Percentiles rank a stretch among this genome's conserved stretches.
Evolutionary conservation across 495 filamentous ascomycete genomes (phyloP).

Genomic region (Xylaria castorea): DNA sequence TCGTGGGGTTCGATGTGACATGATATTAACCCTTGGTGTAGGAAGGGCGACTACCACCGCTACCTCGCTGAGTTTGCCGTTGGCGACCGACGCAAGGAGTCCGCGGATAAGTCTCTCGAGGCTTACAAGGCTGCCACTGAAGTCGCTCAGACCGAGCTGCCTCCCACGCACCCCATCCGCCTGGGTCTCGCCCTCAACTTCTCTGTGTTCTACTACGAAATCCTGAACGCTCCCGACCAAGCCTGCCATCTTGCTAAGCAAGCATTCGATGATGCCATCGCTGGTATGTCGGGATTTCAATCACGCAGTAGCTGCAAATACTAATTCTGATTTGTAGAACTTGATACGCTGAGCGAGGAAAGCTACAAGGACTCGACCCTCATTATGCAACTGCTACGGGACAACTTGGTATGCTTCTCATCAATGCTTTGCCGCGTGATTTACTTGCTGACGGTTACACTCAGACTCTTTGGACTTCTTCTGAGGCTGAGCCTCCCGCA

Average conservation of each 20-base stretch:
- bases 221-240: slow-evolving; percentile 97
- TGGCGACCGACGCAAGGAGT: slow-evolving; percentile 96
- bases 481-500: slow-evolving; percentile 85
- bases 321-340: slow-evolving; percentile 65
- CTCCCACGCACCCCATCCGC: slow-evolving; percentile 98
- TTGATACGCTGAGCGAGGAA: slow-evolving; percentile 98
- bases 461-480: slow-evolving; percentile 99
- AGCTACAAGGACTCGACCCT: slow-evolving; percentile 99
- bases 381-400: slow-evolving; percentile 99
- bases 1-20: neutral
- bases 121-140: slow-evolving; percentile 99
- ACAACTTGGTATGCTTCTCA: slow-evolving; percentile 83
- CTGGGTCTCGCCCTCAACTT: slow-evolving; percentile 99
- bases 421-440: neutral
- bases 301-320: neutral
- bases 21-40: slow-evolving; percentile 51
- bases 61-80: slow-evolving; percentile 98
- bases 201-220: slow-evolving; percentile 99
- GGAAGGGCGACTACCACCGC: slow-evolving; percentile 99
- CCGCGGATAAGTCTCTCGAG: slow-evolving; percentile 95
- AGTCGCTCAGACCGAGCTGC: slow-evolving; percentile 96
- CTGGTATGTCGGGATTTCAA: slow-evolving; percentile 64
- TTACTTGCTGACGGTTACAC: slow-evolving; percentile 28
- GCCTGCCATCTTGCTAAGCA: slow-evolving; percentile 99
- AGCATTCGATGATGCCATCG: slow-evolving; percentile 99